A percentile compares a stretch with the other conserved stretches of the same genome.
These are phyloP conservation scores for Cordyceps cicadae DNA, from an alignment of 2,329 filamentous ascomycete species.

Conservation along the genomic window DNA sequence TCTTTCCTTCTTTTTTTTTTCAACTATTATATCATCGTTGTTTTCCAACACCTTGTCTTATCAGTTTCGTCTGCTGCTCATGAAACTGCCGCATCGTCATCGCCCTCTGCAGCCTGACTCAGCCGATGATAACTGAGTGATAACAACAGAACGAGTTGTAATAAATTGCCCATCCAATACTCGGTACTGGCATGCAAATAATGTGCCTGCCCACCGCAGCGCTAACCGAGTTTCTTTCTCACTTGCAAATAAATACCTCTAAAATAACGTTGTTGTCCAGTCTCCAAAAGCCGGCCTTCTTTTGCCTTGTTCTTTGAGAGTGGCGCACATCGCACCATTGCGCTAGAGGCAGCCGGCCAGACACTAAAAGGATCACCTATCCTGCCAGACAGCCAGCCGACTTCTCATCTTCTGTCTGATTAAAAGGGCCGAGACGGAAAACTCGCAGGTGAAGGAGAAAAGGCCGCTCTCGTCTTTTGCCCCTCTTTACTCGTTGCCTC, in stretches of 20 bases:
- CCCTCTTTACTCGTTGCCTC: not conserved
- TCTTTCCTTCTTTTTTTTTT: not conserved
- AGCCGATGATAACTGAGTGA: not conserved
- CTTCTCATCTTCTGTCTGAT: not conserved
- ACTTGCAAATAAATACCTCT: not conserved
- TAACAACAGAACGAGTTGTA: too few species aligned
- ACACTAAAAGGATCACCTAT: not conserved
- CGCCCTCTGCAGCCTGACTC: constrained; percentile 3
- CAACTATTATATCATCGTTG: not conserved
- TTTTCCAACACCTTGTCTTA: not conserved
- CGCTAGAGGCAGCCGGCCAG: not conserved
- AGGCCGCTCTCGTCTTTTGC: not conserved
- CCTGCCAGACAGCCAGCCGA: not conserved
- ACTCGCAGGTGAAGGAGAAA: not conserved
- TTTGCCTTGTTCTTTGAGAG: not conserved
- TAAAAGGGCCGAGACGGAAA: not conserved
- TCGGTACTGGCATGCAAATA: too few species aligned
- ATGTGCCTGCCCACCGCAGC: not conserved
- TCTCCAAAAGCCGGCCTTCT: not conserved
- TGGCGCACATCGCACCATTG: not conserved
- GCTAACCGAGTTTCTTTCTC: not conserved
- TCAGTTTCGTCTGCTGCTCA: not conserved
- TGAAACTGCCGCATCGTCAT: not conserved
- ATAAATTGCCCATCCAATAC: too few species aligned
- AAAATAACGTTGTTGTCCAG: not conserved